phyloP scores from a whole-genome alignment of 768 basidiomycete genomes.

The Boletus tomentosulus region DNA sequence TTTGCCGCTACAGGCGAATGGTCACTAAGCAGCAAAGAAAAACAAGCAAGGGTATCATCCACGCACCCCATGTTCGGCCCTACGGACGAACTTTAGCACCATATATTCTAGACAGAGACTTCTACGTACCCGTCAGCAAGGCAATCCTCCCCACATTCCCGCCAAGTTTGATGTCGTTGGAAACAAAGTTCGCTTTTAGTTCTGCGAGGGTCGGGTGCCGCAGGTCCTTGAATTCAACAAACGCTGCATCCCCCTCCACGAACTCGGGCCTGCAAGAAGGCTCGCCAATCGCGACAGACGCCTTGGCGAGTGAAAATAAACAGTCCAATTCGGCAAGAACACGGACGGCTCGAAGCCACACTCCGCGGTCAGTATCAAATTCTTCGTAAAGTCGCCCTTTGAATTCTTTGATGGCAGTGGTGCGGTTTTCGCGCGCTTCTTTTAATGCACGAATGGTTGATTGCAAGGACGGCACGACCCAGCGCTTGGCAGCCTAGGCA shows the following conservation, averaged over 20 bases:
- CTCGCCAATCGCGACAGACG: constrained; percentile 86
- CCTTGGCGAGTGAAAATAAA: constrained; percentile 84
- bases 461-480: constrained; percentile 69
- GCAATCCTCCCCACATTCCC: constrained; percentile 70
- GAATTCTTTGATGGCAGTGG: constrained; percentile 76
- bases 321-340: constrained; percentile 96
- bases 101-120: background rate
- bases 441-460: constrained; percentile 76
- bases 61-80: constrained; percentile 87
- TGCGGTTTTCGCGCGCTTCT: constrained; percentile 89
- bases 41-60: background rate
- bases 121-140: constrained; percentile 71
- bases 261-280: constrained; percentile 92
- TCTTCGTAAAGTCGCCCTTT: constrained; percentile 73
- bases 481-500: constrained; percentile 66
- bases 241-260: constrained; percentile 73
- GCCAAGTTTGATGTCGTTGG: constrained; percentile 88
- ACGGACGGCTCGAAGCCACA: constrained; percentile 81
- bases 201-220: constrained; percentile 80
- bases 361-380: constrained; percentile 74
- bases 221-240: constrained; percentile 83
- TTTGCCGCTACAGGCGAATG: constrained; percentile 53
- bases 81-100: constrained; percentile 21
- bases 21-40: background rate
- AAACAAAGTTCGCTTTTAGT: constrained; percentile 79